Evolutionary conservation across 2,329 filamentous ascomycete genomes (phyloP).

Genomic region (Fusarium sp.): DNA sequence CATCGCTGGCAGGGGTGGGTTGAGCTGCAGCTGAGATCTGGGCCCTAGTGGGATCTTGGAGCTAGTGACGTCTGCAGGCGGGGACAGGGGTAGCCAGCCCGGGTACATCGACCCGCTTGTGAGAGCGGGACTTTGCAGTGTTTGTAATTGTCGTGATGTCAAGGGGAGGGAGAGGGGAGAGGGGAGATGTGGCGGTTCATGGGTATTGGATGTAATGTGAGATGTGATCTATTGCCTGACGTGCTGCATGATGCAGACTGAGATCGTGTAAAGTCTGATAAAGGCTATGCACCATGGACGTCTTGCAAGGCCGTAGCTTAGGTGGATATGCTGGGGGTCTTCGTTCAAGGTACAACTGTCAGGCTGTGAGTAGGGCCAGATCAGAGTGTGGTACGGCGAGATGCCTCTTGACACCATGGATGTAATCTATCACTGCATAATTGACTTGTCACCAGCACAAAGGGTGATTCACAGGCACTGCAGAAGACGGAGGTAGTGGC

Average conservation of each 20-base stretch:
- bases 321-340: not conserved
- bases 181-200: not conserved
- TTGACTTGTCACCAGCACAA: not conserved
- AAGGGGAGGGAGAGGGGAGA: not conserved
- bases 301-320: too few relatives aligned
- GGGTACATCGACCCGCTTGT: not conserved
- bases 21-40: conserved; percentile 8
- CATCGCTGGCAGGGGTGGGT: not conserved
- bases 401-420: not conserved
- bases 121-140: not conserved
- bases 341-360: not conserved
- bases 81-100: not conserved
- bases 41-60: not conserved
- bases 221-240: not conserved
- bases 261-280: not conserved
- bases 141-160: not conserved
- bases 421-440: not conserved
- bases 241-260: not conserved
- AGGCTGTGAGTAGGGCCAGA: not conserved
- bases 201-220: not conserved
- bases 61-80: conserved; percentile 18
- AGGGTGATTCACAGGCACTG: not conserved
- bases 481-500: not conserved
- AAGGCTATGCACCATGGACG: not conserved
- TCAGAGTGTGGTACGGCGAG: not conserved